Evolutionary conservation across 352 stramenopile species (phyloP).

Genomic region (Phytophthora gonapodyides): DNA sequence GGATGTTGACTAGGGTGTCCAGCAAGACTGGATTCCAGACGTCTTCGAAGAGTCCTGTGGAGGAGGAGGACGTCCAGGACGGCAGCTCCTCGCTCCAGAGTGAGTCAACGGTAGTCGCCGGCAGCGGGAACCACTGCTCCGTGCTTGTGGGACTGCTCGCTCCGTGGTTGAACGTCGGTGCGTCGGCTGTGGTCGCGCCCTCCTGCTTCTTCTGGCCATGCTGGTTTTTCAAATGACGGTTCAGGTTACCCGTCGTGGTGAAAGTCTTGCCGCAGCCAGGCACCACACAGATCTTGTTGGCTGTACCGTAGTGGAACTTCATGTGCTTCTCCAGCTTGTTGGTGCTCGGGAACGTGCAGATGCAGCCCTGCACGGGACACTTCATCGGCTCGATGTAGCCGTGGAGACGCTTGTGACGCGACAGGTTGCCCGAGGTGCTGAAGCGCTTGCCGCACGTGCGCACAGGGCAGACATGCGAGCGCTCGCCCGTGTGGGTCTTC

Average conservation of each 20-base stretch:
- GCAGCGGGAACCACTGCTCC: slow-evolving; percentile 32
- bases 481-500: slow-evolving; percentile 41
- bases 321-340: slow-evolving; percentile 38
- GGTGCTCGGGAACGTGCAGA: slow-evolving; percentile 25
- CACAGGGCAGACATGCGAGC: slow-evolving; percentile 35
- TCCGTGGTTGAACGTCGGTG: slow-evolving; percentile 5
- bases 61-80: slow-evolving; percentile 10
- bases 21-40: slow-evolving; percentile 33
- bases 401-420: slow-evolving; percentile 43
- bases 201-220: slow-evolving; percentile 21
- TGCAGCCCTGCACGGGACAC: slow-evolving; percentile 15
- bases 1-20: slow-evolving; percentile 35
- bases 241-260: slow-evolving; percentile 52
- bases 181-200: not conserved
- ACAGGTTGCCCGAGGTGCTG: slow-evolving; percentile 45
- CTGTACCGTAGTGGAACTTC: slow-evolving; percentile 40
- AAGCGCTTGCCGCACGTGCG: slow-evolving; percentile 43
- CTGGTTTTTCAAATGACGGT: slow-evolving; percentile 37
- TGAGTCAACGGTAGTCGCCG: slow-evolving; percentile 6
- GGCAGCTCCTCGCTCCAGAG: slow-evolving; percentile 20
- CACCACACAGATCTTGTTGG: slow-evolving; percentile 29
- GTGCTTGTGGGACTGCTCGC: slow-evolving; percentile 32
- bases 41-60: slow-evolving; percentile 30
- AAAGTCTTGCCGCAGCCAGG: slow-evolving; percentile 51
- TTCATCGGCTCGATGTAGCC: slow-evolving; percentile 29